Evolutionary conservation across 768 basidiomycete genomes (phyloP).

Genomic region (Cytidiella melzeri): DNA sequence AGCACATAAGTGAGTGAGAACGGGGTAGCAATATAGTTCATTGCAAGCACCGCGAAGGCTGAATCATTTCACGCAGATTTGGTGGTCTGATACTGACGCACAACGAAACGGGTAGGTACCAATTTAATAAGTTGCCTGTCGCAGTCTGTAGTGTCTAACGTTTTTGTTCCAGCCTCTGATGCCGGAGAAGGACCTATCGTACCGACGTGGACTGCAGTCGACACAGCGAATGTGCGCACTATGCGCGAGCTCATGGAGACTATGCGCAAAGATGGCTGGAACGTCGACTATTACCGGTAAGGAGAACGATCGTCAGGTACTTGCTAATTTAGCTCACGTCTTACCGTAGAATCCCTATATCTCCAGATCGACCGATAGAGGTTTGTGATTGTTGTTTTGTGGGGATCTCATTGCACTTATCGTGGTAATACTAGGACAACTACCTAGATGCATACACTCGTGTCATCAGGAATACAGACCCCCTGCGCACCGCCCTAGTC

Average conservation of each 20-base stretch:
- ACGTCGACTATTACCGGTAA: constrained; percentile 52
- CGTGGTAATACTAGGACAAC: constrained; percentile 62
- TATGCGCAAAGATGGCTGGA: constrained; percentile 81
- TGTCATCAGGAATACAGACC: constrained; percentile 76
- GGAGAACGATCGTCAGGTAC: constrained; percentile 66
- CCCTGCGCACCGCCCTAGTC: constrained; percentile 73
- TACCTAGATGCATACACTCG: constrained; percentile 91
- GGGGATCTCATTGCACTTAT: neutral
- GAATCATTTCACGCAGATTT: too few species aligned
- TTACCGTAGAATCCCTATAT: constrained; percentile 77
- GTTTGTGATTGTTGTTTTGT: constrained; percentile 30
- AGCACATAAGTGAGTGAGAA: constrained; percentile 54
- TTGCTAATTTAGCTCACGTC: constrained; percentile 14
- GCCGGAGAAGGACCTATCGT: constrained; percentile 76
- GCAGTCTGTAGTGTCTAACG: constrained; percentile 3
- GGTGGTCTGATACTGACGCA: constrained; percentile 78
- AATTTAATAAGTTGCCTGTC: too few species aligned
- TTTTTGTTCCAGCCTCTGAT: constrained; percentile 36
- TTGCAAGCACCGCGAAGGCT: too few species aligned
- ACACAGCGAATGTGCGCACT: constrained; percentile 77
- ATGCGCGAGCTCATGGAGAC: constrained; percentile 80
- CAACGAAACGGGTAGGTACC: constrained; percentile 77
- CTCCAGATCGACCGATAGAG: constrained; percentile 87
- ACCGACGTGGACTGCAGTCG: constrained; percentile 92
- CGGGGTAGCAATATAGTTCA: too few species aligned